Conservation (phyloP, 2,329 filamentous ascomycete species). For the Aschersonia sp. region DNA sequence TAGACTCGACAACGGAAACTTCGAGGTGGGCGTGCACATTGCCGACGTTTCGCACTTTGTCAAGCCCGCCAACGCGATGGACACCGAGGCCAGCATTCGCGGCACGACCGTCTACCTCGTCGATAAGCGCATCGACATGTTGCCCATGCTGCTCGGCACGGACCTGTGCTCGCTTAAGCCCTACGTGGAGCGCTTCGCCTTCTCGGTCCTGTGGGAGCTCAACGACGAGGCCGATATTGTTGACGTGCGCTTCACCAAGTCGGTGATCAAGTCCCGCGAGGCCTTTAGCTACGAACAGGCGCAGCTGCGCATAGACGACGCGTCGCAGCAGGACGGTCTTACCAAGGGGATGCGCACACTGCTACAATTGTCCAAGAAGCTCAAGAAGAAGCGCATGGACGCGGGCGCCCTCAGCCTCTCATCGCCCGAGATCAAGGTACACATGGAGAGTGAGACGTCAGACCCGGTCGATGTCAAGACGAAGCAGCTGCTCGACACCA, state of each 20-base stretch:
- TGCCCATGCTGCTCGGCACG: slow-evolving; percentile 89
- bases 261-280: slow-evolving; percentile 90
- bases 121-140: slow-evolving; percentile 98
- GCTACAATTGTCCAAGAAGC: slow-evolving; percentile 77
- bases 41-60: slow-evolving; percentile 99
- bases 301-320: slow-evolving; percentile 84
- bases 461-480: slow-evolving; percentile 95
- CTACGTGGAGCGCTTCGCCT: slow-evolving; percentile 87
- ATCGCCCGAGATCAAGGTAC: slow-evolving; percentile 93
- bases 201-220: slow-evolving; percentile 81
- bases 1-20: slow-evolving; percentile 79
- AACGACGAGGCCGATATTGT: slow-evolving; percentile 75
- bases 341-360: slow-evolving; percentile 81
- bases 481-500: slow-evolving; percentile 86
- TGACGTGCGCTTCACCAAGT: slow-evolving; percentile 83
- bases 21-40: slow-evolving; percentile 93
- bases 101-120: slow-evolving; percentile 96
- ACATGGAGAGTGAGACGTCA: slow-evolving; percentile 88
- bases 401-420: slow-evolving; percentile 90
- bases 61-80: slow-evolving; percentile 94
- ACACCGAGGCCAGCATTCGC: slow-evolving; percentile 81
- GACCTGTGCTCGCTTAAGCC: slow-evolving; percentile 95
- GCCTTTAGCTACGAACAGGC: slow-evolving; percentile 97
- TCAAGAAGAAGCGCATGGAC: slow-evolving; percentile 91
- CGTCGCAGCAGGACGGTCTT: slow-evolving; percentile 73